Evolutionary conservation across 169 alveolate genomes (phyloP).

Genomic region (Plasmodium gallinaceum): DNA sequence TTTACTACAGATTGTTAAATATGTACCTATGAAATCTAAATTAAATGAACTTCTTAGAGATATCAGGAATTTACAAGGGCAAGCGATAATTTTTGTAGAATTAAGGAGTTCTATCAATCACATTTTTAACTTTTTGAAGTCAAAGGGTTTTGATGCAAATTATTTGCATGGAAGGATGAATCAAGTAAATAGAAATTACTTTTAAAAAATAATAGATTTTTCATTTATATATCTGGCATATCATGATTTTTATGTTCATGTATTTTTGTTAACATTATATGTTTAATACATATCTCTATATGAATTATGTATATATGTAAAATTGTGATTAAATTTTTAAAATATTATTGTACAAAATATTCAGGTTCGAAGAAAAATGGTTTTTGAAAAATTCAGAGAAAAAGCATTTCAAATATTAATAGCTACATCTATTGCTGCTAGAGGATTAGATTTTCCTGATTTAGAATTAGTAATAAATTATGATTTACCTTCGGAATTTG

Average conservation of each 20-base stretch:
- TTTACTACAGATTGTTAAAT: slow-evolving; percentile 30
- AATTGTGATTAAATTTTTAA: not conserved
- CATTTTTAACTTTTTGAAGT: slow-evolving; percentile 24
- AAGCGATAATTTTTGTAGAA: slow-evolving; percentile 62
- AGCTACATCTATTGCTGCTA: slow-evolving; percentile 98
- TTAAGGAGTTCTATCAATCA: slow-evolving; percentile 41
- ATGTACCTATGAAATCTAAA: slow-evolving; percentile 39
- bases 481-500: slow-evolving; percentile 98
- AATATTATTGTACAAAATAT: not conserved
- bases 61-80: slow-evolving; percentile 33
- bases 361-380: slow-evolving; percentile 38
- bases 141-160: slow-evolving; percentile 44
- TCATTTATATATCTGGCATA: too few species aligned
- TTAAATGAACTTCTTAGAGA: slow-evolving; percentile 34
- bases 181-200: slow-evolving; percentile 8
- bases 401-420: slow-evolving; percentile 90
- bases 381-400: slow-evolving; percentile 31
- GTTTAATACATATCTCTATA: too few species aligned
- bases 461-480: slow-evolving; percentile 96
- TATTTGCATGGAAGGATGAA: slow-evolving; percentile 59
- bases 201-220: too few species aligned
- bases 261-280: too few species aligned
- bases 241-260: too few species aligned
- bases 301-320: not conserved
- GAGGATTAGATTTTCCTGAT: slow-evolving; percentile 97